Evolutionary conservation across 176 grass and related monocot genomes (phyloP).

Genomic region (Zea luxurians): DNA sequence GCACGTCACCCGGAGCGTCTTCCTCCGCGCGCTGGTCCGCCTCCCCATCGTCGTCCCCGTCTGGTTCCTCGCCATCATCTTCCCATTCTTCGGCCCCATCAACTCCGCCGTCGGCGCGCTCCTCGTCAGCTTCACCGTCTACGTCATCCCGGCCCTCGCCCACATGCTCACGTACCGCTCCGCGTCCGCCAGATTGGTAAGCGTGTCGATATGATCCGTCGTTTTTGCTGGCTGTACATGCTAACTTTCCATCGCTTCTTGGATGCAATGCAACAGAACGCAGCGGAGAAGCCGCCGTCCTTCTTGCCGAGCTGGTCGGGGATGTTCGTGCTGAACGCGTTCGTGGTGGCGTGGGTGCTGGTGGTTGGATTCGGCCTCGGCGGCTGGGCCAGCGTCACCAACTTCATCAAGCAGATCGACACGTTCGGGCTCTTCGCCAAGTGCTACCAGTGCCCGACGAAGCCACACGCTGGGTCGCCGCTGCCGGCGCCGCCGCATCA

Average conservation of each 20-base stretch:
- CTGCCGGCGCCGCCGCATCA: conserved; percentile 28
- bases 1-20: conserved; percentile 47
- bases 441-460: conserved; percentile 66
- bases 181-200: conserved; percentile 46
- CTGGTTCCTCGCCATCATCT: conserved; percentile 68
- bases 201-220: neutral
- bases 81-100: conserved; percentile 66
- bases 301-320: conserved; percentile 76
- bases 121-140: conserved; percentile 69
- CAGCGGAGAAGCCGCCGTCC: conserved; percentile 70
- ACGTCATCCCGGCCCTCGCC: conserved; percentile 54
- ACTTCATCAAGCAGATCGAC: conserved; percentile 75
- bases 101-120: conserved; percentile 65
- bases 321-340: conserved; percentile 67
- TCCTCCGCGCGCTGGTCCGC: conserved; percentile 35
- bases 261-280: conserved; percentile 47
- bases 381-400: conserved; percentile 74
- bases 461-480: conserved; percentile 20
- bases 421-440: conserved; percentile 82
- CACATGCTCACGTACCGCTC: conserved; percentile 61
- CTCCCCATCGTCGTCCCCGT: conserved; percentile 56
- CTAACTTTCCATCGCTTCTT: neutral
- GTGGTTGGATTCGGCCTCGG: conserved; percentile 80
- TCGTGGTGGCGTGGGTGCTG: conserved; percentile 75
- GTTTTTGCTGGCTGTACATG: neutral